Evolutionary conservation across 2,329 filamentous ascomycete genomes (phyloP), one percentile per base, ranked within the genome.

Genomic region (Leptographium flavum): DNA sequence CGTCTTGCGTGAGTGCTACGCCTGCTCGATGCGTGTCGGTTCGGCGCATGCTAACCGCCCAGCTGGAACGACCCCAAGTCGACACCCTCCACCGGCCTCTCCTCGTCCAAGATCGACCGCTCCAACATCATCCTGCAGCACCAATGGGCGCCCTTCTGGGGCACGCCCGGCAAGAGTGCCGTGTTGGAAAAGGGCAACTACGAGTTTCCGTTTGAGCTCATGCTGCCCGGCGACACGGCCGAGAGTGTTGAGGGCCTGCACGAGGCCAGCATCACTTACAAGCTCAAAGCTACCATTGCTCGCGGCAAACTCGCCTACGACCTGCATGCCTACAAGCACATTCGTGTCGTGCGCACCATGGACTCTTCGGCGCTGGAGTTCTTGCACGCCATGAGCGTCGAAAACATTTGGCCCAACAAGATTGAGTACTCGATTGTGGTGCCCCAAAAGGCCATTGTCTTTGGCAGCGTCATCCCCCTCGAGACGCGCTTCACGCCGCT

Each of bases 401-500:
- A 95, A 63, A 95, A 95, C 58, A 83, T 94, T 51, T 98, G 92
- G 92, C 84, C 87, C 6, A 92, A 94, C 67, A 98, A 98, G 69
- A 76, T 96, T 55, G 86, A 94, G 60, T 98, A 98, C 65, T 90
- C 87, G 27, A 87, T 98, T 51, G 79, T 86, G 47, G 85, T 94
- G 11, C 90, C 92, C 0, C 88, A 87, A 57, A 95, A 95, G 66
- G 92, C 92, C 2, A 82, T 94, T 45, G 83, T 94, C 17, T 94
- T 95, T 56, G 92, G 92, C 42, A 93, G 86, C n/a, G 73, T 74
- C 21, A 79, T 96, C 41, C 78, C 80, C 1, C 73, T 94, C 48
- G 81, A 94, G 54, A 90, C 95, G 66, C 79, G 84, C 50, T 79
- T 96, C 50, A 85, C 87, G 2, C 88, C 90, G 0, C 68, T 96